Percentiles rank a stretch among this genome's conserved stretches.
These are phyloP conservation scores for Acephala macrosclerotiorum DNA, from an alignment of 2,329 filamentous ascomycete genomes.

Conservation along the genomic window DNA sequence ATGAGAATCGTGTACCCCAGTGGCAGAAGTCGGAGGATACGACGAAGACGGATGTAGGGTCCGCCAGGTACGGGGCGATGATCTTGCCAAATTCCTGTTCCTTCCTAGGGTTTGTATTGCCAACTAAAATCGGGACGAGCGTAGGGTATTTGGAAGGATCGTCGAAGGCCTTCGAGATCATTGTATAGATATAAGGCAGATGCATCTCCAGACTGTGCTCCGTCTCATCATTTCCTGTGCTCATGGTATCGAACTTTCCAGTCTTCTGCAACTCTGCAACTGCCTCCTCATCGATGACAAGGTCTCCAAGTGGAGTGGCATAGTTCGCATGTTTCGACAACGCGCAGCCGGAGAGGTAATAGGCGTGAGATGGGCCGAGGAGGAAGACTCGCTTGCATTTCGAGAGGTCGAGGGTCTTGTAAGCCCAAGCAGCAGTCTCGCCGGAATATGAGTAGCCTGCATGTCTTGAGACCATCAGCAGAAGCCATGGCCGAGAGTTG, in stretches of 20 bases:
- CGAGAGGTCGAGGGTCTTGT: conserved; percentile 84
- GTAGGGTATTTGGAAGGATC: conserved; percentile 67
- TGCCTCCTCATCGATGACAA: conserved; percentile 68
- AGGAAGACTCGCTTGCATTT: conserved; percentile 88
- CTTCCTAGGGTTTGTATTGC: conserved; percentile 69
- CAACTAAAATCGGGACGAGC: conserved; percentile 87
- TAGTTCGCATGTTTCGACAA: conserved; percentile 76
- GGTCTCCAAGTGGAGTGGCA: conserved; percentile 75
- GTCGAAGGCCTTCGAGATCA: conserved; percentile 61
- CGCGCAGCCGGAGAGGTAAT: conserved; percentile 79
- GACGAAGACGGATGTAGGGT: conserved; percentile 81
- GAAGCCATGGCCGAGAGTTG: conserved; percentile 1
- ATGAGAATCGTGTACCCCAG: conserved; percentile 87
- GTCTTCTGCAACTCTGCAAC: conserved; percentile 59
- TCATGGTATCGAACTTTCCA: conserved; percentile 70
- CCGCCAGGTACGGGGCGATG: conserved; percentile 79
- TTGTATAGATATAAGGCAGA: conserved; percentile 89
- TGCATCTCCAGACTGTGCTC: conserved; percentile 99
- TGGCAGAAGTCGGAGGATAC: conserved; percentile 97
- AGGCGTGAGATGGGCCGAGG: conserved; percentile 90
- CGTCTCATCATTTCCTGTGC: conserved; percentile 69
- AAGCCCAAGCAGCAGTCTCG: conserved; percentile 91
- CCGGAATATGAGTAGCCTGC: conserved; percentile 95
- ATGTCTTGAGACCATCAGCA: conserved; percentile 65
- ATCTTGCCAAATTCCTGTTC: conserved; percentile 74